Evolutionary conservation across 2,329 filamentous ascomycete genomes (phyloP).

Genomic region (Clonostachys rosea): DNA sequence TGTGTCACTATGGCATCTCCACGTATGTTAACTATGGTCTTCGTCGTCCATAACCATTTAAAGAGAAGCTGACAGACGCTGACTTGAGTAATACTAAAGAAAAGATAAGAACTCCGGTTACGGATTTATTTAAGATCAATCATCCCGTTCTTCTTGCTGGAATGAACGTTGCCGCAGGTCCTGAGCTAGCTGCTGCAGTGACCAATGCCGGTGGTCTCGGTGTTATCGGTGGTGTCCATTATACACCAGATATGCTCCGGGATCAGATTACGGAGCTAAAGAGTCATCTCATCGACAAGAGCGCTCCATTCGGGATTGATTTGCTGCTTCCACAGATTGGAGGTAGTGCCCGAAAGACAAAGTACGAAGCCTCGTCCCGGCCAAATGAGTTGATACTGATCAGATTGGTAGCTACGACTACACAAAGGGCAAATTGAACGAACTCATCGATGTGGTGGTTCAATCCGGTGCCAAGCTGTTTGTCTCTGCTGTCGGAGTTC

Average conservation of each 20-base stretch:
- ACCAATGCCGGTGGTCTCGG: conserved; percentile 84
- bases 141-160: conserved; percentile 90
- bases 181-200: conserved; percentile 75
- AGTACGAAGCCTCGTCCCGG: conserved; percentile 23
- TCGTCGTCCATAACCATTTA: too few relatives aligned
- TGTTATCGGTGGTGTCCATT: conserved; percentile 67
- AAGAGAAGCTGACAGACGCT: too few relatives aligned
- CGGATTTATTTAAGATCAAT: conserved; percentile 71
- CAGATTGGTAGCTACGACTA: conserved; percentile 64
- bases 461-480: conserved; percentile 78
- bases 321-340: conserved; percentile 88
- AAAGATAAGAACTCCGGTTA: conserved; percentile 58
- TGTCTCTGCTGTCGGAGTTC: conserved; percentile 83
- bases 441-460: conserved; percentile 82
- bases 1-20: too few relatives aligned
- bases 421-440: conserved; percentile 80
- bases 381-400: too few relatives aligned
- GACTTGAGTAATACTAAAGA: too few relatives aligned
- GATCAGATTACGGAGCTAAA: conserved; percentile 84
- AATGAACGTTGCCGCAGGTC: conserved; percentile 83
- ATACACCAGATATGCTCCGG: conserved; percentile 68
- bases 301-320: conserved; percentile 76
- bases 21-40: too few relatives aligned
- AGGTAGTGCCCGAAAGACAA: conserved; percentile 77
- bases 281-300: conserved; percentile 62